These are phyloP conservation scores for Pseudogymnoascus sp. DNA, from an alignment of 2,329 filamentous ascomycete species.

Conservation along the genomic window DNA sequence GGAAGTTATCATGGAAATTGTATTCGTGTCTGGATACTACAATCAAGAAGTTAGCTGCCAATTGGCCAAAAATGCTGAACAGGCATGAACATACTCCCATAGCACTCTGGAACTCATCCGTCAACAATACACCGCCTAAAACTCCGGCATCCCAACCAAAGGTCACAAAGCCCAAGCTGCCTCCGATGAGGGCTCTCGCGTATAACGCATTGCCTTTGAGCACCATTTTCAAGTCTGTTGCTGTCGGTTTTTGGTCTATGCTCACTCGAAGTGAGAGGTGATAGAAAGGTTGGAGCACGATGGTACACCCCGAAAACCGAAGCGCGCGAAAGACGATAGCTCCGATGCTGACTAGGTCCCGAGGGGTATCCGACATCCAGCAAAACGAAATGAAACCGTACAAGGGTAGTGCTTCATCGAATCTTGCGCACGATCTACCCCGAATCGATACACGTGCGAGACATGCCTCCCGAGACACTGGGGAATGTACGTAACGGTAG, in stretches of 20 bases:
- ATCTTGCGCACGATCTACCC: constrained; percentile 9
- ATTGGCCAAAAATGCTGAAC: neutral
- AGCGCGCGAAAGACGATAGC: neutral
- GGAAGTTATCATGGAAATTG: constrained; percentile 25
- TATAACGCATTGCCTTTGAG: constrained; percentile 3
- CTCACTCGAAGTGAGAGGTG: neutral
- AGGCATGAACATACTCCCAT: constrained; percentile 22
- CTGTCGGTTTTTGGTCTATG: neutral
- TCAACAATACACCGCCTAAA: constrained; percentile 26
- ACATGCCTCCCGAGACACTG: constrained; percentile 9
- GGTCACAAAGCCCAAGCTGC: constrained; percentile 26
- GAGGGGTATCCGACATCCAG: neutral
- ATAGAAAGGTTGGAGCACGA: neutral
- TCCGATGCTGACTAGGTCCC: neutral
- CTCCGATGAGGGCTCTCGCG: neutral
- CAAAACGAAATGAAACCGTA: neutral
- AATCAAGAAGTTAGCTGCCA: neutral
- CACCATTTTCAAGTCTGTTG: neutral
- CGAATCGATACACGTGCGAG: constrained; percentile 14
- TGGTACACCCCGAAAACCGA: neutral
- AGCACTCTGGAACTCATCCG: constrained; percentile 24
- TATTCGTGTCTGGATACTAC: constrained; percentile 21
- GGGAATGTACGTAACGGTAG: constrained; percentile 6
- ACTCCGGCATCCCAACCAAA: constrained; percentile 30
- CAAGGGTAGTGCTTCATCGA: constrained; percentile 8